Evolutionary conservation across 305 asterid genomes (phyloP).

Genomic region (Fraxinus greggii): DNA sequence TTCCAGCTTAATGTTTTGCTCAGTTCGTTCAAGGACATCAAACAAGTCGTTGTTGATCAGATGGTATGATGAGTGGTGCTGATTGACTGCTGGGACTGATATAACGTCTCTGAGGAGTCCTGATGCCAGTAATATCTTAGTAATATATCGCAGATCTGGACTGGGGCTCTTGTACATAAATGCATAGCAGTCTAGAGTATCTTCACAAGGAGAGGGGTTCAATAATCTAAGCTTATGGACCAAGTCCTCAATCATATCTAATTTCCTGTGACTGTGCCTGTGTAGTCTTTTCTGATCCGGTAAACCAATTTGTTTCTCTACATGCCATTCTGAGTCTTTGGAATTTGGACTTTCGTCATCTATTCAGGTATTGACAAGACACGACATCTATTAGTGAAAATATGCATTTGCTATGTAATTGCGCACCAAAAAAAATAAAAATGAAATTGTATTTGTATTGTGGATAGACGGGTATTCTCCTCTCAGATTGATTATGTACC

Average conservation of each 20-base stretch:
- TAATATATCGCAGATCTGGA: constrained; percentile 59
- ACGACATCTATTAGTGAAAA: constrained; percentile 19
- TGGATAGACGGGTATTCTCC: neutral
- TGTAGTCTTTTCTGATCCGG: constrained; percentile 31
- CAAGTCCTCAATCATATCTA: constrained; percentile 41
- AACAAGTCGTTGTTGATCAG: constrained; percentile 62
- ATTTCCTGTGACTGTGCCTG: constrained; percentile 38
- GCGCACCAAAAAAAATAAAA: neutral
- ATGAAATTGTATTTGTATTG: neutral
- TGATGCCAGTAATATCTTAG: constrained; percentile 49
- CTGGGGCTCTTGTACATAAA: constrained; percentile 33
- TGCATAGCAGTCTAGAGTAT: constrained; percentile 32
- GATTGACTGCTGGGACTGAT: constrained; percentile 42
- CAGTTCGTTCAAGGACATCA: constrained; percentile 67
- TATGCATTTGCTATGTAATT: constrained; percentile 19
- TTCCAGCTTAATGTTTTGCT: constrained; percentile 29
- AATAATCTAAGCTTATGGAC: constrained; percentile 42
- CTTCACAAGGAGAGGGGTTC: constrained; percentile 35
- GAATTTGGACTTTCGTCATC: constrained; percentile 45
- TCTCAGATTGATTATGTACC: neutral
- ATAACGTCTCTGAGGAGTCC: constrained; percentile 46
- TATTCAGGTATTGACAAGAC: constrained; percentile 30
- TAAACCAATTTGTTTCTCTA: constrained; percentile 39
- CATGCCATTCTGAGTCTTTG: constrained; percentile 58
- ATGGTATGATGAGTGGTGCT: constrained; percentile 53